A percentile compares a stretch with the other conserved stretches of the same genome.
phyloP scores from a whole-genome alignment of 176 grass and related monocot genomes.

The Cenchrus purpureus region DNA sequence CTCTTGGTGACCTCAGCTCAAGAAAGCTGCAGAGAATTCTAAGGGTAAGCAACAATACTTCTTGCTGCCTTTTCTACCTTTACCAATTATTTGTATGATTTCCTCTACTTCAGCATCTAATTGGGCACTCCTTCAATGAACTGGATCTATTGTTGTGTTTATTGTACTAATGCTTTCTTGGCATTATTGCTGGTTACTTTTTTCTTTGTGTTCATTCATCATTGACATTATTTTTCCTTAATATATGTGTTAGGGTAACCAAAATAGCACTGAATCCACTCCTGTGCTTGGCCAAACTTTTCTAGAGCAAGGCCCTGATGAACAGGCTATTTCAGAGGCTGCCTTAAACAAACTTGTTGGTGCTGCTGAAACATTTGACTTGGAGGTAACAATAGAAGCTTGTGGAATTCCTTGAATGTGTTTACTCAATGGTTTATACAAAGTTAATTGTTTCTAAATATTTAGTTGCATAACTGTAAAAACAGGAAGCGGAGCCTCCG shows the following conservation, averaged over 20 bases:
- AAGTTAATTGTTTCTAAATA: conserved; percentile 18
- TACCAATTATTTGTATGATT: neutral
- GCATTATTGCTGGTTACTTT: neutral
- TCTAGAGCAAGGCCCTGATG: conserved; percentile 61
- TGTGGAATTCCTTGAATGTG: neutral
- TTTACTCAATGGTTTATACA: neutral
- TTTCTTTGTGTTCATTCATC: neutral
- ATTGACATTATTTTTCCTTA: neutral
- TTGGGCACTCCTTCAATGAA: neutral
- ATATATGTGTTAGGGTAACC: conserved; percentile 56
- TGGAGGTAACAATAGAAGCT: conserved; percentile 58
- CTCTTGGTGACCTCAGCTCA: conserved; percentile 64
- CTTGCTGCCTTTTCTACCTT: neutral
- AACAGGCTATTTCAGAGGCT: conserved; percentile 88
- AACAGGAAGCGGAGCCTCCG: conserved; percentile 83
- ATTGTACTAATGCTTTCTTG: conserved; percentile 5
- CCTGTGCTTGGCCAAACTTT: conserved; percentile 60
- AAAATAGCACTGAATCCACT: conserved; percentile 42
- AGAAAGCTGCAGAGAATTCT: conserved; percentile 62
- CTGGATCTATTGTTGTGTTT: neutral
- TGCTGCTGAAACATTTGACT: conserved; percentile 60
- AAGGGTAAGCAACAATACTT: conserved; percentile 51
- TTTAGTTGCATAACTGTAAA: neutral
- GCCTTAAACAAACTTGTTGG: conserved; percentile 93
- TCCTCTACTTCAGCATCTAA: neutral